Conservation (phyloP, 2,329 filamentous ascomycete species). For the Raffaelea albimanens region DNA sequence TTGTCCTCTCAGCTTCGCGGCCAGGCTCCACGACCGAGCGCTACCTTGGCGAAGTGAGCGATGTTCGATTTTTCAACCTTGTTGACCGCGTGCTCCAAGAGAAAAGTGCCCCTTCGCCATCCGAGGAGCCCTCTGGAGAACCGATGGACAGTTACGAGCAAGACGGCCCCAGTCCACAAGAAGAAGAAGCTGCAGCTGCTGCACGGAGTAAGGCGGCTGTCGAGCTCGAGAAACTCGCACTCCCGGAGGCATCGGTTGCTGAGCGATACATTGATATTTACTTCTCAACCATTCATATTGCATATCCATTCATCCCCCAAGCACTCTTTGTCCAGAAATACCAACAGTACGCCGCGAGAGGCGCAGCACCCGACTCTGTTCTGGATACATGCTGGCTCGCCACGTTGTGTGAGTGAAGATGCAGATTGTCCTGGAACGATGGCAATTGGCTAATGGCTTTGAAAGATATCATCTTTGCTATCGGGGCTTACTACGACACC, state of each 20-base stretch:
- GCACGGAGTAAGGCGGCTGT: neutral
- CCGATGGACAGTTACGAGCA: constrained; percentile 16
- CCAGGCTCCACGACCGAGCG: constrained; percentile 11
- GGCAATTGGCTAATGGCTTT: no score
- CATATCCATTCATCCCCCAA: constrained; percentile 23
- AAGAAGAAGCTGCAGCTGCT: no score
- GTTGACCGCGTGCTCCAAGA: constrained; percentile 18
- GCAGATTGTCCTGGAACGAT: no score
- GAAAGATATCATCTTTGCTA: constrained; percentile 17
- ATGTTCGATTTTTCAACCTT: constrained; percentile 25
- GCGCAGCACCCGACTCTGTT: no score
- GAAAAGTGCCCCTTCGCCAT: neutral
- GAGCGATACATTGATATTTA: constrained; percentile 14
- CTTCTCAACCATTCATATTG: constrained; percentile 24
- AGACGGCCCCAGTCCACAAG: constrained; percentile 3
- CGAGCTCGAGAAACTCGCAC: constrained; percentile 4
- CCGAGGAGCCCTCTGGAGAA: constrained; percentile 1
- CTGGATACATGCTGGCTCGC: constrained; percentile 5
- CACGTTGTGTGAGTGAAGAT: constrained; percentile 10
- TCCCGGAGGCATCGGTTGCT: constrained; percentile 5
- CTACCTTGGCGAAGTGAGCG: constrained; percentile 27
- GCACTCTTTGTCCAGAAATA: constrained; percentile 12
- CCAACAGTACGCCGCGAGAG: neutral
- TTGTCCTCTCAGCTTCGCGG: neutral
- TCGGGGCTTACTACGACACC: constrained; percentile 21